Evolutionary conservation across 257 asterid species (phyloP), one percentile per base, ranked within the genome.

Genomic region (Nicotiana knightiana): DNA sequence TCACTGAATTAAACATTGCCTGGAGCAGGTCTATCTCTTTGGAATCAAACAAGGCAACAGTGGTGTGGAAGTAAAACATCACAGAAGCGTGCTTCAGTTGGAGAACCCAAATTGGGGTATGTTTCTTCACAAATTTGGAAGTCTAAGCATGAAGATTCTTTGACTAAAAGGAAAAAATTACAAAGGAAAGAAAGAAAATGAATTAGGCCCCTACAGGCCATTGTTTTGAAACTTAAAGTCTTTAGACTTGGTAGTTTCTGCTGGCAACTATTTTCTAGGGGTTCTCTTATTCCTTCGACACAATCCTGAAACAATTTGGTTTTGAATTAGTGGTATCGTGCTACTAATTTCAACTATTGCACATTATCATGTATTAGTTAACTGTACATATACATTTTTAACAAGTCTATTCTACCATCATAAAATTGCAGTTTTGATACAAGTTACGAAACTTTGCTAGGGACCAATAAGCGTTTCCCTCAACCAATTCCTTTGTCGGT

Each of bases 21-120:
- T 70, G 67, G 80, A 88, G 83, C 79, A 96, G 99, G 99, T 58
- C 87, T 93, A 85, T 92, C 91, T 84, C 97, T 91, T 62, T 96
- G 99, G 98, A 94, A 88, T 81, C 98, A 94, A 76, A 92, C 91
- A 9, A 91, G 99, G 89, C 92, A 91, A 83, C 97, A 91, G 85
- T 94, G 99, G 99, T 85, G 90, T 73, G 97, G 93, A 70, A 90
- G 82, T 81, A 96, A 88, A 87, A 89, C 87, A 35, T 77, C 95
- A 18, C 85, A 90, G 81, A 86, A 84, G 80, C 43, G 67, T 15
- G 86, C 68, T 43, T 89, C 86, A 78, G 54, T 85, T 82, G 92
- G 78, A 82, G 98, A 89, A 63, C 93, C 96, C 81, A 94, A 88
- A 85, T 71, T 92, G 85, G 86, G 93, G 99, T 93, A 62, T 73